Conservation (phyloP, 129 eudicot genomes). For the Flaveria sonorensis region DNA sequence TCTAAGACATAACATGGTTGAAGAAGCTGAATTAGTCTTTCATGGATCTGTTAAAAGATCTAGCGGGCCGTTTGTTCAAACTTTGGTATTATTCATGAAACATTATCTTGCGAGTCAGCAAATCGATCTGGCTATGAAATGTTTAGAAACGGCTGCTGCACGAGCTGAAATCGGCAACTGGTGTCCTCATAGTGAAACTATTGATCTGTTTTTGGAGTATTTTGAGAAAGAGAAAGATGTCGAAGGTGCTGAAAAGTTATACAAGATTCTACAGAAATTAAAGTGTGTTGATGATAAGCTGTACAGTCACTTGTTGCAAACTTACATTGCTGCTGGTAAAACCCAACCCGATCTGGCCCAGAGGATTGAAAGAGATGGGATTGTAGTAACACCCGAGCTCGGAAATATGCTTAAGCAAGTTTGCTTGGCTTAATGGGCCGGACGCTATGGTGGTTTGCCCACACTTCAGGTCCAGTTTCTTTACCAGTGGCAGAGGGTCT, state of each 20-base stretch:
- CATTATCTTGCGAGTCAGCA: slow-evolving; percentile 38
- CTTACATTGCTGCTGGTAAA: slow-evolving; percentile 54
- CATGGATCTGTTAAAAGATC: slow-evolving; percentile 41
- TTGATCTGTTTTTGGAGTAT: slow-evolving; percentile 42
- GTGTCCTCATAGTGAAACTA: slow-evolving; percentile 32
- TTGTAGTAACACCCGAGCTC: slow-evolving; percentile 43
- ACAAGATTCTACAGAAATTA: slow-evolving; percentile 43
- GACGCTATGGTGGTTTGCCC: background rate
- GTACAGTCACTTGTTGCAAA: slow-evolving; percentile 50
- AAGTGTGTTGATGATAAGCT: slow-evolving; percentile 47
- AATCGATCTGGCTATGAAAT: slow-evolving; percentile 44
- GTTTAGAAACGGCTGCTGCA: slow-evolving; percentile 52
- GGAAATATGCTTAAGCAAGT: slow-evolving; percentile 53
- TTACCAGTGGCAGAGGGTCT: background rate
- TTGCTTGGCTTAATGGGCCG: slow-evolving; percentile 29
- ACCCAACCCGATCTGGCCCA: slow-evolving; percentile 40
- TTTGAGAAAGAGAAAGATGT: slow-evolving; percentile 53
- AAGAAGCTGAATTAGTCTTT: slow-evolving; percentile 62
- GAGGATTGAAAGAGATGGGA: slow-evolving; percentile 58
- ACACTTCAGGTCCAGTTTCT: background rate
- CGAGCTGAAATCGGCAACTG: slow-evolving; percentile 36
- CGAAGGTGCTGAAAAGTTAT: slow-evolving; percentile 56
- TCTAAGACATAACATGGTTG: slow-evolving; percentile 47
- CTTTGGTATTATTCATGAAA: slow-evolving; percentile 38
- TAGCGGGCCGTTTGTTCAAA: slow-evolving; percentile 36